These are phyloP conservation scores for Daldinia grandis DNA, from an alignment of 495 filamentous ascomycete genomes.

Conservation along the genomic window DNA sequence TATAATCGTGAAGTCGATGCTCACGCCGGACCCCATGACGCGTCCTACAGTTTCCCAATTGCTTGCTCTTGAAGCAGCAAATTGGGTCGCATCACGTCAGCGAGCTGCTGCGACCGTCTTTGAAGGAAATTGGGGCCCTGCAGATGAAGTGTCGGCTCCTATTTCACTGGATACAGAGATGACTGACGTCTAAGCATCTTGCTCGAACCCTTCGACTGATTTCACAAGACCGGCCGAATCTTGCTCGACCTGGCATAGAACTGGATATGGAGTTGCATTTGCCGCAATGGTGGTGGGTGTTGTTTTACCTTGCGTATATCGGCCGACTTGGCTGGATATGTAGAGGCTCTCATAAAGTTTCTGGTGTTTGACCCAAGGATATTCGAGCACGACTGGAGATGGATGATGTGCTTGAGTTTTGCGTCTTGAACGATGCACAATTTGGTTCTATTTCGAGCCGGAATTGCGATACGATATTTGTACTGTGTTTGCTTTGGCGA, in stretches of 20 bases:
- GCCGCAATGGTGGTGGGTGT: conserved; percentile 33
- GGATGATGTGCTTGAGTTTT: conserved; percentile 24
- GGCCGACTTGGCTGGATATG: conserved; percentile 43
- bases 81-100: conserved; percentile 77
- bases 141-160: conserved; percentile 36
- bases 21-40: conserved; percentile 73
- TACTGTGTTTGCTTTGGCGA: conserved; percentile 20
- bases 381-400: conserved; percentile 16
- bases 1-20: conserved; percentile 87
- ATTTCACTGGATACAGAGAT: conserved; percentile 56
- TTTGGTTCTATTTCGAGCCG: conserved; percentile 13
- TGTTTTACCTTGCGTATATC: conserved; percentile 36
- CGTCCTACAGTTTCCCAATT: conserved; percentile 80
- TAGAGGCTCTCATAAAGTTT: conserved; percentile 18
- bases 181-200: conserved; percentile 53
- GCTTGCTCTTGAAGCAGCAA: conserved; percentile 70
- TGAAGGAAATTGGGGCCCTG: conserved; percentile 94
- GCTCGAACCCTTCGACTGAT: conserved; percentile 21
- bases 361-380: conserved; percentile 16
- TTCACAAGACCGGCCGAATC: conserved; percentile 29
- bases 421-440: conserved; percentile 30
- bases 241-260: conserved; percentile 48
- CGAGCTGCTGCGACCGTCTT: conserved; percentile 88
- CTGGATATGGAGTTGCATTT: conserved; percentile 49
- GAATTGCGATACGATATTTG: conserved; percentile 15